Conservation (phyloP, 345 rosid species). For the Eucalyptus lansdowneana region DNA sequence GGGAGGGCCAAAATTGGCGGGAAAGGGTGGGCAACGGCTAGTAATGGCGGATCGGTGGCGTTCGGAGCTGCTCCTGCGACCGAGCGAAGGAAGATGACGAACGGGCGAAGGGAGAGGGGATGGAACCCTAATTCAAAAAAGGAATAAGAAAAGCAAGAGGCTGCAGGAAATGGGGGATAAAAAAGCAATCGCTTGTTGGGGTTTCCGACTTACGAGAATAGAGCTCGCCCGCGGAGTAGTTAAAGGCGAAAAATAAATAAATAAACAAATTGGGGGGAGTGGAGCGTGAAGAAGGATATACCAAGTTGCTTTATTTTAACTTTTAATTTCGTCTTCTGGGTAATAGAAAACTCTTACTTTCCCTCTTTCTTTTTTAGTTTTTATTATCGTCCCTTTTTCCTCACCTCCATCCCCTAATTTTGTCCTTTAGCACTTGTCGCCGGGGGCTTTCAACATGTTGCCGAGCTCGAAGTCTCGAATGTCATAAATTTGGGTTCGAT, state of each 20-base stretch:
- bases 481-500: too few relatives aligned
- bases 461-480: not conserved
- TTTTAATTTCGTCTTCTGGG: not conserved
- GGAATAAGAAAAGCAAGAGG: not conserved
- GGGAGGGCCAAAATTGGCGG: constrained; percentile 45
- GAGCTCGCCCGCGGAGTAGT: not conserved
- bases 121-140: constrained; percentile 48
- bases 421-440: not conserved
- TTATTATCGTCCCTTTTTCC: not conserved
- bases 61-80: not conserved
- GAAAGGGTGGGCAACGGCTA: constrained; percentile 44
- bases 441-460: not conserved
- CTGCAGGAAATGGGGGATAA: not conserved
- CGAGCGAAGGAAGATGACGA: not conserved
- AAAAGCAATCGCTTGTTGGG: not conserved
- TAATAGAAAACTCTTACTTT: not conserved
- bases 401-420: not conserved
- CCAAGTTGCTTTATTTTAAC: not conserved
- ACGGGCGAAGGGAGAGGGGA: not conserved
- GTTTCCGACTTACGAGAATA: not conserved
- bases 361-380: not conserved
- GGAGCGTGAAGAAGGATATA: not conserved
- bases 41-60: constrained; percentile 16
- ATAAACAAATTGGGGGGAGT: not conserved
- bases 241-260: not conserved